These are phyloP conservation scores for Mycena sanguinolenta DNA, from an alignment of 768 basidiomycete genomes.

Conservation along the genomic window DNA sequence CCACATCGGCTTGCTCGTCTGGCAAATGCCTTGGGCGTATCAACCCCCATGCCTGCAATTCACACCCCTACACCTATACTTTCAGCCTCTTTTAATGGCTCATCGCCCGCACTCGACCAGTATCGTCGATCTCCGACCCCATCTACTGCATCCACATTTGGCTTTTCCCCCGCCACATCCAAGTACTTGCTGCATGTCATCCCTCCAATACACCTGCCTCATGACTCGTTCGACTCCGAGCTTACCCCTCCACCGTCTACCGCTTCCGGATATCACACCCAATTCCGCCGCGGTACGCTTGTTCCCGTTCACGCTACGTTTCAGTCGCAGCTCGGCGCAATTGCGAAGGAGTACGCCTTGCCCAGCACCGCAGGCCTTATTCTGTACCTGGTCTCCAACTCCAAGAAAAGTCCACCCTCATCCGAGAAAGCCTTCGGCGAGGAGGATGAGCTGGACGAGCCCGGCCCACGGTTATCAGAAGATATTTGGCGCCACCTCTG, in stretches of 20 bases:
- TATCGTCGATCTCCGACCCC: constrained; percentile 66
- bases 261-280: constrained; percentile 83
- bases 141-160: constrained; percentile 59
- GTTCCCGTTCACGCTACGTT: constrained; percentile 89
- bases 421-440: constrained; percentile 40
- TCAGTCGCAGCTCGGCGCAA: constrained; percentile 85
- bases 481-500: constrained; percentile 92
- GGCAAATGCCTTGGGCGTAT: constrained; percentile 88
- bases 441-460: constrained; percentile 57
- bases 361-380: constrained; percentile 88
- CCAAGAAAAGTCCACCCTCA: constrained; percentile 5
- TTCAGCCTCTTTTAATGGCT: constrained; percentile 52
- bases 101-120: constrained; percentile 49
- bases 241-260: constrained; percentile 65
- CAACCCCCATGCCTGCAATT: constrained; percentile 76
- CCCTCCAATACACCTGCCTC: constrained; percentile 80
- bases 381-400: constrained; percentile 77
- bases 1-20: constrained; percentile 85
- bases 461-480: constrained; percentile 87
- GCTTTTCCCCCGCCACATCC: constrained; percentile 62
- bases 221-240: constrained; percentile 62
- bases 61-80: constrained; percentile 48
- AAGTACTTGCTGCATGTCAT: constrained; percentile 87
- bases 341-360: constrained; percentile 93
- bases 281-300: constrained; percentile 87